These are phyloP conservation scores for Exophiala sp. DNA, from an alignment of 2,329 filamentous ascomycete genomes.

Conservation along the genomic window DNA sequence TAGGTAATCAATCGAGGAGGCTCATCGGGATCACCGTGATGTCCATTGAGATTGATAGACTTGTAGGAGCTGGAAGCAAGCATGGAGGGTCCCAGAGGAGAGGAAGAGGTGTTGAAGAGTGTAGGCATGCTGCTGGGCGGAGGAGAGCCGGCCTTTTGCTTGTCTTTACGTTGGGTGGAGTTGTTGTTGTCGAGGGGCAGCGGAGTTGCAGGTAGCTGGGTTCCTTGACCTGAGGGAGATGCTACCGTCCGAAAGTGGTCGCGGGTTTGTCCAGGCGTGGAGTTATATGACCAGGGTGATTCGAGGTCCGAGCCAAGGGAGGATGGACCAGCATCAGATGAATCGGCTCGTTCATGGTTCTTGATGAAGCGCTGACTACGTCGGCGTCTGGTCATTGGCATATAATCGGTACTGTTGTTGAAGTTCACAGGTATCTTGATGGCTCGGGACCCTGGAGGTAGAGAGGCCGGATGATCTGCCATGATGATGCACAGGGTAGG, in stretches of 20 bases:
- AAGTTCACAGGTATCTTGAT: conserved; percentile 29
- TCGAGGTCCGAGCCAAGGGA: conserved; percentile 22
- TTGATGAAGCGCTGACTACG: conserved; percentile 21
- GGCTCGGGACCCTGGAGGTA: conserved; percentile 23
- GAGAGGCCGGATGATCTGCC: conserved; percentile 14
- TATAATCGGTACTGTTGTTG: conserved; percentile 11
- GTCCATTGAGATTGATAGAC: conserved; percentile 29
- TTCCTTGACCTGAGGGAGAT: conserved; percentile 12
- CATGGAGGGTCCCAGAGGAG: conserved; percentile 29
- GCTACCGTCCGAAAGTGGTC: conserved; percentile 14
- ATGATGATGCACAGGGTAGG: conserved; percentile 9
- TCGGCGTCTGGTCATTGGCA: conserved; percentile 16
- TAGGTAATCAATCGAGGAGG: conserved; percentile 29
- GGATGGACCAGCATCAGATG: conserved; percentile 25
- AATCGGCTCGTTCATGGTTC: conserved; percentile 14
- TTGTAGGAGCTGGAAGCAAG: conserved; percentile 29
- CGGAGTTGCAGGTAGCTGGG: conserved; percentile 4
- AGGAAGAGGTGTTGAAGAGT: conserved; percentile 16
- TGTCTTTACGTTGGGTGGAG: conserved; percentile 24
- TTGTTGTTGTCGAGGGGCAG: conserved; percentile 1
- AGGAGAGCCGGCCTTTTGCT: conserved; percentile 20
- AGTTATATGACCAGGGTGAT: conserved; percentile 22
- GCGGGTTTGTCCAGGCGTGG: conserved; percentile 10
- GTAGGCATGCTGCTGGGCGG: conserved; percentile 19
- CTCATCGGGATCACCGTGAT: conserved; percentile 26